Percentiles rank a stretch among this genome's conserved stretches.
Evolutionary conservation across 768 basidiomycete species (phyloP).

Genomic region (Lentinula detonsa): DNA sequence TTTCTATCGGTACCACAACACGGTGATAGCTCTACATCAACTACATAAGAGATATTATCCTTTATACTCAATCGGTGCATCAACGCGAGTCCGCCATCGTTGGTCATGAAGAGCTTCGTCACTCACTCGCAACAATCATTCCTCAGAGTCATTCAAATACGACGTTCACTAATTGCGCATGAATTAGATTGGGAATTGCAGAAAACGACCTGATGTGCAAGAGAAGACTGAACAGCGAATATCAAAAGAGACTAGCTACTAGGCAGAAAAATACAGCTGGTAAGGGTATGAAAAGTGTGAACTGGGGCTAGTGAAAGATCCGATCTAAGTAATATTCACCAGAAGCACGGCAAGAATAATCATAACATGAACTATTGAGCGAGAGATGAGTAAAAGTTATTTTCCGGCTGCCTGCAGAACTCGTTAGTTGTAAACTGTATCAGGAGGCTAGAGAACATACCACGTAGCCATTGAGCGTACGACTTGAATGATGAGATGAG

Average conservation of each 20-base stretch:
- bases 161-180: not conserved
- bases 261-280: not conserved
- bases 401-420: slow-evolving; percentile 33
- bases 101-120: not conserved
- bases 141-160: not conserved
- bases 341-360: slow-evolving; percentile 6
- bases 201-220: slow-evolving; percentile 5
- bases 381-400: slow-evolving; percentile 19
- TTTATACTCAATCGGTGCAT: not conserved
- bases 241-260: not conserved
- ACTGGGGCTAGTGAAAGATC: not conserved
- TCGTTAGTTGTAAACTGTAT: slow-evolving; percentile 15
- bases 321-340: slow-evolving; percentile 8
- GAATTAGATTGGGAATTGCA: slow-evolving; percentile 1
- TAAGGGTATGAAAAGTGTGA: slow-evolving; percentile 4
- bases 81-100: not conserved
- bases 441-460: slow-evolving; percentile 37
- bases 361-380: not conserved
- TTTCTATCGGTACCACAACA: not conserved
- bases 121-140: not conserved
- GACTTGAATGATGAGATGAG: slow-evolving; percentile 70
- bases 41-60: no score
- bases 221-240: not conserved
- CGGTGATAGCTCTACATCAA: not conserved
- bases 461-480: slow-evolving; percentile 65